Evolutionary conservation across 495 filamentous ascomycete genomes (phyloP), one percentile per base, ranked within the genome.

Genomic region (Platismatia glauca): DNA sequence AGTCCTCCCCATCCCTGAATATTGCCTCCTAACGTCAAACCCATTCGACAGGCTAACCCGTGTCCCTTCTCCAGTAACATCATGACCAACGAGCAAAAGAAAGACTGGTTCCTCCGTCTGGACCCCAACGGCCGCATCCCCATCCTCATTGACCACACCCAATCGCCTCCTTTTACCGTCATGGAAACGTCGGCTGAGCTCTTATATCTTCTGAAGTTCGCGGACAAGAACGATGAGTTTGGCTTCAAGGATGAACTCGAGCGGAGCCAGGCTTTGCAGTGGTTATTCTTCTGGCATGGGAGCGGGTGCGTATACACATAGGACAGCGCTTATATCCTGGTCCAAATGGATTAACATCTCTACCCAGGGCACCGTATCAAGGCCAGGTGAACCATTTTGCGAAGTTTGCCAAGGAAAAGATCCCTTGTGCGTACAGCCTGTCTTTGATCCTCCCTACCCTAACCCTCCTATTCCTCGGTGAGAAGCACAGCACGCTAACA

Each of bases 61-160:
- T n/a, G n/a, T n/a, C n/a, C 24, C 5, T 38, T 22, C 48, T 50
- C 20, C 50, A 65, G 68, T 60, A 72, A 82, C 63, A 79, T 82
- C 53, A 73, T 71, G 57, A 84, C 78, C 59, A 81, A 82, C 59
- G 79, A 81, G 62, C 81, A 84, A 63, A 84, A 83, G 74, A 78
- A 82, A 56, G 78, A 81, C 35, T 84, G 81, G 81, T 84, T 83
- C 63, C 71, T 84, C 24, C 72, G 76, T 35, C 71, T 83, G 38
- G 71, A 81, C 58, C 77, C 79, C 59, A 81, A 78, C 60, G 75
- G 80, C 33, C 76, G 78, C 35, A 82, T 83, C 63, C 80, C 80
- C 8, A 70, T 80, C 16, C 64, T 83, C 33, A 62, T 82, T 62
- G 80, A 83, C 69, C 77, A 81, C 64, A 77, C 70, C 38, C 67